Evolutionary conservation across 345 rosid species (phyloP).

Genomic region (Moricandia arvensis): DNA sequence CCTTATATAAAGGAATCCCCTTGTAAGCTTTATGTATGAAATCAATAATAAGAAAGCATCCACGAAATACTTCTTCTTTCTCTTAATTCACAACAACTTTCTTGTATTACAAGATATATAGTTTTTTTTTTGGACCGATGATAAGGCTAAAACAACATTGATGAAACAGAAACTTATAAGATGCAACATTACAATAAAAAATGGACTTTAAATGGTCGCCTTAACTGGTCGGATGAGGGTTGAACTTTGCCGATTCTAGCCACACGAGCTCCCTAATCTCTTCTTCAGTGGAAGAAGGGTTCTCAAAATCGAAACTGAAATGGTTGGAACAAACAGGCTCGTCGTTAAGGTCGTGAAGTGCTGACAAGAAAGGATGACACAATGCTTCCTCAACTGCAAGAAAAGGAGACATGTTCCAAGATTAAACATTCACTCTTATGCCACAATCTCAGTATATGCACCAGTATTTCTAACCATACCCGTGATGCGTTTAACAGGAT

Average conservation of each 20-base stretch:
- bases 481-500: slow-evolving; percentile 84
- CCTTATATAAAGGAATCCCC: too few relatives aligned
- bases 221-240: slow-evolving; percentile 44
- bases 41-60: too few relatives aligned
- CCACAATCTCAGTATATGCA: not conserved
- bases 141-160: not conserved
- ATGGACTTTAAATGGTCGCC: not conserved
- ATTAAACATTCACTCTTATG: not conserved
- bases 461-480: slow-evolving; percentile 43
- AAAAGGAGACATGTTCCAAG: slow-evolving; percentile 17
- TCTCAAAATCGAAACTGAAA: slow-evolving; percentile 80
- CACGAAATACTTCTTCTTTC: too few relatives aligned
- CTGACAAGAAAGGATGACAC: slow-evolving; percentile 74
- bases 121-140: not conserved
- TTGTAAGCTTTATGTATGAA: too few relatives aligned
- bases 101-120: not conserved
- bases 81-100: too few relatives aligned
- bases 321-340: slow-evolving; percentile 80
- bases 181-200: not conserved
- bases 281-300: slow-evolving; percentile 82
- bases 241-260: slow-evolving; percentile 74
- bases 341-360: slow-evolving; percentile 74
- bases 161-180: not conserved
- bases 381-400: slow-evolving; percentile 80
- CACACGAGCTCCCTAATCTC: slow-evolving; percentile 95